phyloP scores from a whole-genome alignment of 805 yeast species.

The Zygoascus flipseniorum region DNA sequence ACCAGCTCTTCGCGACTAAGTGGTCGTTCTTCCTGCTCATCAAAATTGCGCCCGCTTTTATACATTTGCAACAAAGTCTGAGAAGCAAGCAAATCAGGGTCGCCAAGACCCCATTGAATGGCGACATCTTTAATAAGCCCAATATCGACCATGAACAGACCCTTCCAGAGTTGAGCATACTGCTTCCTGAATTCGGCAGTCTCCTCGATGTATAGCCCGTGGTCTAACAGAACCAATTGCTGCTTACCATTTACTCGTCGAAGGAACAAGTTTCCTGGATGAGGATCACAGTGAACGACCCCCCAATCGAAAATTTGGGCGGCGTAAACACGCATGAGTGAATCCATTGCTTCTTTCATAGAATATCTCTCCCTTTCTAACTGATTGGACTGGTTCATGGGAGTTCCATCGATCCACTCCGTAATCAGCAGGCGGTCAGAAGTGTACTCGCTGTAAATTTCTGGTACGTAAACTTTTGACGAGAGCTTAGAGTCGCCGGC shows the following conservation, averaged over 20 bases:
- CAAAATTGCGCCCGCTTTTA: conserved; percentile 17
- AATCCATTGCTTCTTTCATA: conserved; percentile 37
- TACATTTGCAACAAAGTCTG: conserved; percentile 45
- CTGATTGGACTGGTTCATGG: conserved; percentile 40
- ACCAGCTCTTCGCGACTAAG: neutral
- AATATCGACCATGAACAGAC: conserved; percentile 45
- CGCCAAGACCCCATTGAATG: conserved; percentile 58
- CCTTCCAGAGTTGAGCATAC: conserved; percentile 57
- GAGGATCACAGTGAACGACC: conserved; percentile 67
- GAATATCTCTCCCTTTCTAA: conserved; percentile 34
- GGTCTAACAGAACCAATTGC: conserved; percentile 61
- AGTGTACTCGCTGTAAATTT: conserved; percentile 37
- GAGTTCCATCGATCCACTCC: conserved; percentile 72
- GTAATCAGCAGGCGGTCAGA: conserved; percentile 47
- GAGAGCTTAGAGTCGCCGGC: conserved; percentile 35
- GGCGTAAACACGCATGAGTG: conserved; percentile 43
- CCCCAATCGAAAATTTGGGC: conserved; percentile 61
- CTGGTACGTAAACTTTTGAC: conserved; percentile 47
- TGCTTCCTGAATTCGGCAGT: conserved; percentile 42
- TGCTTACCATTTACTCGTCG: conserved; percentile 26
- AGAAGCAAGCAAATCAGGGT: conserved; percentile 53
- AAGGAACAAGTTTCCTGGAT: conserved; percentile 68
- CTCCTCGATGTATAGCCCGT: conserved; percentile 59
- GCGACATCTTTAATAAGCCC: conserved; percentile 42
- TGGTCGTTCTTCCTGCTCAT: neutral